Evolutionary conservation across 106 monocot genomes (phyloP).

Genomic region (Phalaenopsis aphrodite): DNA sequence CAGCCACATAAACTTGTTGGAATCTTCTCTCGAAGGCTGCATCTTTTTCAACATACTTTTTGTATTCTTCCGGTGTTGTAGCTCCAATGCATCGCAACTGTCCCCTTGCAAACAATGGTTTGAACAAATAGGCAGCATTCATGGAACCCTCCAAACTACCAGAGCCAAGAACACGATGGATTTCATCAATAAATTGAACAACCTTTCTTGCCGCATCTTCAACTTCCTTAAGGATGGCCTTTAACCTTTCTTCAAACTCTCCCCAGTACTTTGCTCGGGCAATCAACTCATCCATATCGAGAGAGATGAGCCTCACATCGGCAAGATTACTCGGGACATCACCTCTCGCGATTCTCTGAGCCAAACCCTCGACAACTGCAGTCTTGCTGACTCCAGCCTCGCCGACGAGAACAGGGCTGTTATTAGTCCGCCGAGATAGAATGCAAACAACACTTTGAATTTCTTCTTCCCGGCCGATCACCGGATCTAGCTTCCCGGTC

Average conservation of each 20-base stretch:
- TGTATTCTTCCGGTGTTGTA: constrained; percentile 59
- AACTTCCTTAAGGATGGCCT: constrained; percentile 60
- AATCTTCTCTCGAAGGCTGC: constrained; percentile 44
- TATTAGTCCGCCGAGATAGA: constrained; percentile 55
- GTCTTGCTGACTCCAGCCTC: constrained; percentile 78
- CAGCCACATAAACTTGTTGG: constrained; percentile 59
- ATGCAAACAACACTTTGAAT: constrained; percentile 43
- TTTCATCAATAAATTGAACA: constrained; percentile 65
- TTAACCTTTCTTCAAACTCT: constrained; percentile 62
- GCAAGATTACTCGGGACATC: constrained; percentile 51
- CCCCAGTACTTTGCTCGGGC: constrained; percentile 57
- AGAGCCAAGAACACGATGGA: constrained; percentile 63
- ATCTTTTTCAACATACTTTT: constrained; percentile 63
- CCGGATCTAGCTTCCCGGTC: constrained; percentile 56
- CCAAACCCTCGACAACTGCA: constrained; percentile 62
- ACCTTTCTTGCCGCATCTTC: constrained; percentile 64
- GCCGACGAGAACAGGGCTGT: constrained; percentile 61
- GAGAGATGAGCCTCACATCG: constrained; percentile 49
- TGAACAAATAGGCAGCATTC: constrained; percentile 60
- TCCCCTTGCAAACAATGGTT: constrained; percentile 60
- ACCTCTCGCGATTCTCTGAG: constrained; percentile 57
- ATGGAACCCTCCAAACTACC: constrained; percentile 54
- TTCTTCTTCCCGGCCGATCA: constrained; percentile 63
- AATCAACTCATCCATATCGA: constrained; percentile 56
- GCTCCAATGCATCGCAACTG: constrained; percentile 58